Conservation (phyloP, 1,284 basidiomycete species). For the Mycosarcoma maydis region DNA sequence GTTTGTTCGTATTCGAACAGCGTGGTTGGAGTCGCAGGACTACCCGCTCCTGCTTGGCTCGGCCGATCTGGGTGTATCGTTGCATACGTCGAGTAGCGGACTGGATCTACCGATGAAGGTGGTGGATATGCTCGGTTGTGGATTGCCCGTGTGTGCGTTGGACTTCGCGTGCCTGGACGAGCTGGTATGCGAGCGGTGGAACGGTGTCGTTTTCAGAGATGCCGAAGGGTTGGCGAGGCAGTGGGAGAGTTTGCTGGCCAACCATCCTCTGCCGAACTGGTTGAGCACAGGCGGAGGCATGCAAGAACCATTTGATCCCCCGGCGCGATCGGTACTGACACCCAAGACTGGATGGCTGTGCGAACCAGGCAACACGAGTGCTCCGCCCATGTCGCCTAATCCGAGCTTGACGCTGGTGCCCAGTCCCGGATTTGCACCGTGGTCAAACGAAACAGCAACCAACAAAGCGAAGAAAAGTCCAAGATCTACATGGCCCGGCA, state of each 20-base stretch:
- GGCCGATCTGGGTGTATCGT: slow-evolving; percentile 88
- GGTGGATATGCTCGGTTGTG: slow-evolving; percentile 99
- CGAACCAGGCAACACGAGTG: neutral
- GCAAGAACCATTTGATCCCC: slow-evolving; percentile 24
- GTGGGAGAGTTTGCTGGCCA: slow-evolving; percentile 70
- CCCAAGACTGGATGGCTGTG: neutral
- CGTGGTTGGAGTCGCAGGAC: slow-evolving; percentile 55
- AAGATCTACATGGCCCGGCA: slow-evolving; percentile 47
- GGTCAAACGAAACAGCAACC: neutral
- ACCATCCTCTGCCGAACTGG: slow-evolving; percentile 30
- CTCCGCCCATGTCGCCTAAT: slow-evolving; percentile 34
- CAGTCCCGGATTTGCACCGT: slow-evolving; percentile 28
- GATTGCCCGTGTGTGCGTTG: slow-evolving; percentile 88
- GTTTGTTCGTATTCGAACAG: slow-evolving; percentile 75
- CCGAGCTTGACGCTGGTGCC: slow-evolving; percentile 46
- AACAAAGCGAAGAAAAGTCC: neutral
- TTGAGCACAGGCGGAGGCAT: slow-evolving; percentile 24
- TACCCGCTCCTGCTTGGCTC: slow-evolving; percentile 72
- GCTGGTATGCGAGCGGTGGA: slow-evolving; percentile 82
- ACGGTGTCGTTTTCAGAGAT: slow-evolving; percentile 81
- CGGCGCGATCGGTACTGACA: neutral
- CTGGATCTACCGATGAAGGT: slow-evolving; percentile 99
- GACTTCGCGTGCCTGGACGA: slow-evolving; percentile 86
- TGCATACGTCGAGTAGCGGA: slow-evolving; percentile 89
- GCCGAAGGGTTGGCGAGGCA: slow-evolving; percentile 78